Evolutionary conservation across 768 basidiomycete species (phyloP), one percentile per base, ranked within the genome.

Genomic region (Nidularia pulvinata): DNA sequence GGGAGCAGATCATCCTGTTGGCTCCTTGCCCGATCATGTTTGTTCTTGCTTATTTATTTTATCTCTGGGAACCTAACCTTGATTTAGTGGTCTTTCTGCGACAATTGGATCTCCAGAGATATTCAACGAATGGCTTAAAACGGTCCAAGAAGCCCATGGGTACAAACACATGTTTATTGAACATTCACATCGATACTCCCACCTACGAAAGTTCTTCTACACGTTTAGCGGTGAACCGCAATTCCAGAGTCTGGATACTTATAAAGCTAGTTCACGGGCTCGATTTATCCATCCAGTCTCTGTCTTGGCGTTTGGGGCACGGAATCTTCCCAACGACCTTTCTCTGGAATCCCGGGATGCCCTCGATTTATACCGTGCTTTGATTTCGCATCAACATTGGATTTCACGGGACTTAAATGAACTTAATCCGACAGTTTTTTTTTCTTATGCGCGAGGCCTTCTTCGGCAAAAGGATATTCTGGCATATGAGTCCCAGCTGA

Each of bases 11-110:
- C n/a, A 70, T 90, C 6, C 65, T 90, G 5, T 68, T 90, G 11
- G 81, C 86, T 7, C 85, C 86, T 16, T 88, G 86, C 57, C 88
- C 88, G 1, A 75, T 90, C 56, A 88, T 90, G 86, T 88, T 37
- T 37, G 81, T 69, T 45, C 14, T 52, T 47, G 32, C 47, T 39
- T 39, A 10, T n/a, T 39, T 39, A 37, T 22, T 48, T 25, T 56
- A 35, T n/a, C 1, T 25, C 13, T 42, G 37, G 10, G n/a, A 32
- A 19, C 45, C 14, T 44, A 43, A 10, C 32, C 52, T 54, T 1
- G 44, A 19, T 54, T 9, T 44, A 88, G 85, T 57, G 89, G 87
- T 19, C 71, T 90, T 22, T 88, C 86, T 6, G 89, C 88, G 1
- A 90, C 88, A 0, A 77, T 90, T 33, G 88, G 88, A 16, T 69